phyloP scores from a whole-genome alignment of 345 rosid species.

The Salix dunnii region DNA sequence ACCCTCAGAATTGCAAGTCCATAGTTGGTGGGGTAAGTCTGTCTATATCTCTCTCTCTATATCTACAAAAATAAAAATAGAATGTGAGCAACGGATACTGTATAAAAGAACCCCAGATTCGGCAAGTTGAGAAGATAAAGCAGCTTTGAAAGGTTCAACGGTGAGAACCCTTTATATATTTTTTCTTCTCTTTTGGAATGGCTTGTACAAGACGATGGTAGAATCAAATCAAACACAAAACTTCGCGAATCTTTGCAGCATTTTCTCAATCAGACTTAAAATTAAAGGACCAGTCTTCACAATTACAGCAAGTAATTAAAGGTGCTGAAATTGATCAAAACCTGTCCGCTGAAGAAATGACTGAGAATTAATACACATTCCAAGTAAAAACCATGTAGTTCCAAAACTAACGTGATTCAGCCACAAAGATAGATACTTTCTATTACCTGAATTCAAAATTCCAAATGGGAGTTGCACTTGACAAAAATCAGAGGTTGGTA shows the following conservation, averaged over 20 bases:
- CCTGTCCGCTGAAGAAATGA: neutral
- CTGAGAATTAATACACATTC: constrained; percentile 9
- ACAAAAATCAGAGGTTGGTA: neutral
- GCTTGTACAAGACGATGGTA: constrained; percentile 17
- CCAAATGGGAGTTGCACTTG: neutral
- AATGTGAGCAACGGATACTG: constrained; percentile 18
- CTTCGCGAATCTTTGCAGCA: constrained; percentile 7
- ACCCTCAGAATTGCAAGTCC: neutral
- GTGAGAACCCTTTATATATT: constrained; percentile 8
- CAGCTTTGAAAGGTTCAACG: constrained; percentile 25
- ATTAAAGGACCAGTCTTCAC: neutral
- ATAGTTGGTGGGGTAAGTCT: constrained; percentile 10
- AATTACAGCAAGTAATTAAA: neutral
- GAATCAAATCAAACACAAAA: neutral
- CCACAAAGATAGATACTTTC: neutral
- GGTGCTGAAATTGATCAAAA: neutral
- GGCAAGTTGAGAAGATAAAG: constrained; percentile 6
- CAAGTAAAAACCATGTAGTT: neutral
- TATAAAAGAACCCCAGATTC: constrained; percentile 18
- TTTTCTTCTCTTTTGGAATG: constrained; percentile 11
- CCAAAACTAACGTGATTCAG: constrained; percentile 12
- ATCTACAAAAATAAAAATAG: neutral
- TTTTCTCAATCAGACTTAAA: constrained; percentile 17
- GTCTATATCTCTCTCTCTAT: neutral
- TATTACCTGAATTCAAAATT: constrained; percentile 22